phyloP scores from a whole-genome alignment of 345 rosid species.

The Lenwebbia sp. region DNA sequence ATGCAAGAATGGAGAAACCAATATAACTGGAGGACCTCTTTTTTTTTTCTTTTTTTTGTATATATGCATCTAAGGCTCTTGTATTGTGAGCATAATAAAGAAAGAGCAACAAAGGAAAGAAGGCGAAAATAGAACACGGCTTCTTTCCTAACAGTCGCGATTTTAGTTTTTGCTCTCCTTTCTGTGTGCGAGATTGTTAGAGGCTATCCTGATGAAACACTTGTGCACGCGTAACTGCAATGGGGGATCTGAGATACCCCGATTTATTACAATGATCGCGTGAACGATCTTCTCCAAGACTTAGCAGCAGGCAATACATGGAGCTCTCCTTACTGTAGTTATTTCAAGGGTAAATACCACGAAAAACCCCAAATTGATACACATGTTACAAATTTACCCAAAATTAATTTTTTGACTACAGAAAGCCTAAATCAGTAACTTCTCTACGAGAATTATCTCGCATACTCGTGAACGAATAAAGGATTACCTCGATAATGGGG shows the following conservation, averaged over 20 bases:
- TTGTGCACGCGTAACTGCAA: neutral
- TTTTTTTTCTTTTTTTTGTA: no score
- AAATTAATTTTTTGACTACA: no score
- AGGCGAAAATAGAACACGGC: neutral
- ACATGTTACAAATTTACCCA: no score
- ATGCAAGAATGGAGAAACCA: neutral
- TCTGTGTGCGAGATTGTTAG: neutral
- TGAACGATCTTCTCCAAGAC: neutral
- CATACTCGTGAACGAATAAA: no score
- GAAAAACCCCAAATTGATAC: no score
- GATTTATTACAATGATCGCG: neutral
- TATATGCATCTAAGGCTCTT: neutral
- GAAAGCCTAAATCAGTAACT: no score
- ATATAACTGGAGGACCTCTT: neutral
- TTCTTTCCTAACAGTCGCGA: neutral
- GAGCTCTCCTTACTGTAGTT: neutral
- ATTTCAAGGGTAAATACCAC: neutral
- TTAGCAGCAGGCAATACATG: neutral
- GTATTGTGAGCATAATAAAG: neutral
- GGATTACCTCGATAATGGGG: no score
- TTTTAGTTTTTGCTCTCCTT: neutral
- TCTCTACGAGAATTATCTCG: no score
- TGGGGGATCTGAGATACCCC: neutral
- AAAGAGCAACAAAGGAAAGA: neutral
- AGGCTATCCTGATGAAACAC: neutral